phyloP scores from a whole-genome alignment of 768 basidiomycete genomes.

The Boletus speciosus region DNA sequence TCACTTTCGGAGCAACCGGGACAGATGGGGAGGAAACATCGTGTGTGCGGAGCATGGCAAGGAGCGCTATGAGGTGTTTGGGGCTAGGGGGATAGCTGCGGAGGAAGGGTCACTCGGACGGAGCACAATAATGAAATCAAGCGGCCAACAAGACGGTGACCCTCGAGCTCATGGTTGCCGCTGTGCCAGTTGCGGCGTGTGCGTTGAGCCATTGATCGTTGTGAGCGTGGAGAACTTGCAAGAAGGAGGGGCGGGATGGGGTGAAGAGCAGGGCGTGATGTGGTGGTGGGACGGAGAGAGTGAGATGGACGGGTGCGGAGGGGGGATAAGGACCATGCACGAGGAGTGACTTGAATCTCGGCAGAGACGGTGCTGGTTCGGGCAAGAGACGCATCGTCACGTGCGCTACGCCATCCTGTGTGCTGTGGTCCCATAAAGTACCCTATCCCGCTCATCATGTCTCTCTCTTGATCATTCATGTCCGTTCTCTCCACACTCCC shows the following conservation, averaged over 20 bases:
- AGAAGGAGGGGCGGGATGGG: constrained; percentile 47
- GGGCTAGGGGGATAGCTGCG: constrained; percentile 63
- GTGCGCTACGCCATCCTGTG: constrained; percentile 23
- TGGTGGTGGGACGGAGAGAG: constrained; percentile 43
- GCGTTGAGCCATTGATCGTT: constrained; percentile 45
- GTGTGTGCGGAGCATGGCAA: constrained; percentile 45
- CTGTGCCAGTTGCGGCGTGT: constrained; percentile 38
- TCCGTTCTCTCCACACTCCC: constrained; percentile 11
- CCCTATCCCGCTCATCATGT: not conserved
- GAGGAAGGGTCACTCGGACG: constrained; percentile 8
- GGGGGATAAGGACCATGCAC: constrained; percentile 61
- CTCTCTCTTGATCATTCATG: constrained; percentile 8
- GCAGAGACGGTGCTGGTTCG: constrained; percentile 43
- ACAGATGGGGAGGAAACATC: constrained; percentile 18
- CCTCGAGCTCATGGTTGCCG: constrained; percentile 37
- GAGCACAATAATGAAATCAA: not conserved
- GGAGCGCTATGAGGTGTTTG: constrained; percentile 49
- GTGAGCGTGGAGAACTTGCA: constrained; percentile 40
- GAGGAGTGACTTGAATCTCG: constrained; percentile 55
- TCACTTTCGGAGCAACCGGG: constrained; percentile 30
- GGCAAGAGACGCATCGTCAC: constrained; percentile 41
- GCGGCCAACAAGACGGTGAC: constrained; percentile 55
- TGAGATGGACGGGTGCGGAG: constrained; percentile 68
- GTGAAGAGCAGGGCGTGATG: constrained; percentile 47
- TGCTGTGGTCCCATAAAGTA: not conserved